Evolutionary conservation across 805 yeast species (phyloP), one percentile per base, ranked within the genome.

Genomic region (Candida krabiensis): DNA sequence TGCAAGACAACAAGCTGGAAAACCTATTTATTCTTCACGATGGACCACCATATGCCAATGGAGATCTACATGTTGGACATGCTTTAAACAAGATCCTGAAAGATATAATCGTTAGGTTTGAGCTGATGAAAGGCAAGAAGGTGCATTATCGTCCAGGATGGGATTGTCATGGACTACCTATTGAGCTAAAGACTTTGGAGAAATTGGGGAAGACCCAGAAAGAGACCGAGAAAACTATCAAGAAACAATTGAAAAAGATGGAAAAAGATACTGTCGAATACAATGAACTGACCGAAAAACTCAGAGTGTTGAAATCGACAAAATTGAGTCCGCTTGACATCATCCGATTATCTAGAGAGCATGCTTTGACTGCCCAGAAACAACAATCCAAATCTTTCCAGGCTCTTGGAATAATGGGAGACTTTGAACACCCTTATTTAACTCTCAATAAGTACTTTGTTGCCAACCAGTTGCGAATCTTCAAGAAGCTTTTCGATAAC

Each of bases 41-140:
- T 63, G 99, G 99, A 0, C 99, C 99, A 0, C 99, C 99, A 0
- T 93, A 91, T 63, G 98, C 99, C 9, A 93, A 93, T 57, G 99
- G 98, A 3, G 88, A 83, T 45, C 66, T 93, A 16, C 99, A 93
- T 60, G 61, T 90, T 34, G 88, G 98, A 38, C 99, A 93, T 64
- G 87, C 98, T 0, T 64, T 93, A 52, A 93, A 93, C 66, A 91
- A 93, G 57, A 75, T 89, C 15, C 61, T 88, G 38, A 93, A 93
- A 60, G 99, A 93, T 61, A 79, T 93, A 31, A 77, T 91, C 30
- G 77, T 78, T 46, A 69, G 99, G 35, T 82, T 67, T 49, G 80
- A 87, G 53, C 64, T 90, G 18, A 29, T 55, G 29, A 61, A 69
- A 26, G 86, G 88, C 12, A 71, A 79, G 43, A 70, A 72, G 33